Evolutionary conservation across 495 filamentous ascomycete genomes (phyloP).

Genomic region (Cercophora newfieldiana): DNA sequence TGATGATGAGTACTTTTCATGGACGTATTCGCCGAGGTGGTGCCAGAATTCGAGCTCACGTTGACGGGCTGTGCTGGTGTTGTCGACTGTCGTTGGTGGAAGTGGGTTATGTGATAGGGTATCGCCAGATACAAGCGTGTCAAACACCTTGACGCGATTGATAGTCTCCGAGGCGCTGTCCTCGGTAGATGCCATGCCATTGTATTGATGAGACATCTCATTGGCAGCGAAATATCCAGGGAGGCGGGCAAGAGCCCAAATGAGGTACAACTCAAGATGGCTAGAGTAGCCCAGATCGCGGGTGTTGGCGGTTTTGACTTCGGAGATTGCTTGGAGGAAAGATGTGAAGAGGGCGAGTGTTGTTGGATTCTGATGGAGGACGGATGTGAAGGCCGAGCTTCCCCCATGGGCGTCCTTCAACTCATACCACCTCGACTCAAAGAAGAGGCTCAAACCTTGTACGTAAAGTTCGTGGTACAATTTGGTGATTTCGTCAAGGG

Average conservation of each 20-base stretch:
- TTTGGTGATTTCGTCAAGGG: slow-evolving; percentile 67
- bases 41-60: slow-evolving; percentile 81
- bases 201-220: neutral
- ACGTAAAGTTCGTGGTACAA: slow-evolving; percentile 77
- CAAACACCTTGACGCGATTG: slow-evolving; percentile 69
- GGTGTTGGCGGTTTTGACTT: slow-evolving; percentile 49
- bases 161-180: slow-evolving; percentile 63
- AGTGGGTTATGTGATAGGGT: slow-evolving; percentile 61
- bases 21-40: slow-evolving; percentile 68
- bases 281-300: slow-evolving; percentile 61
- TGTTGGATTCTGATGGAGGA: slow-evolving; percentile 57
- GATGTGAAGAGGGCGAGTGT: slow-evolving; percentile 64
- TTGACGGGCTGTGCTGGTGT: slow-evolving; percentile 53
- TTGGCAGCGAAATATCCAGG: slow-evolving; percentile 32
- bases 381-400: slow-evolving; percentile 20
- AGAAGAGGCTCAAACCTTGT: slow-evolving; percentile 72
- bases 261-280: slow-evolving; percentile 67
- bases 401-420: slow-evolving; percentile 43
- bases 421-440: slow-evolving; percentile 84
- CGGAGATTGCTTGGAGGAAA: slow-evolving; percentile 51
- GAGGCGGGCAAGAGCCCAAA: slow-evolving; percentile 63
- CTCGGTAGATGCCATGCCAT: slow-evolving; percentile 13
- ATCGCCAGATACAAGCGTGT: slow-evolving; percentile 69
- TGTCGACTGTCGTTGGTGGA: slow-evolving; percentile 44
- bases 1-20: slow-evolving; percentile 56